Base-by-base conservation (phyloP, 2,329 filamentous ascomycete species). In the Apiospora phragmitis region DNA sequence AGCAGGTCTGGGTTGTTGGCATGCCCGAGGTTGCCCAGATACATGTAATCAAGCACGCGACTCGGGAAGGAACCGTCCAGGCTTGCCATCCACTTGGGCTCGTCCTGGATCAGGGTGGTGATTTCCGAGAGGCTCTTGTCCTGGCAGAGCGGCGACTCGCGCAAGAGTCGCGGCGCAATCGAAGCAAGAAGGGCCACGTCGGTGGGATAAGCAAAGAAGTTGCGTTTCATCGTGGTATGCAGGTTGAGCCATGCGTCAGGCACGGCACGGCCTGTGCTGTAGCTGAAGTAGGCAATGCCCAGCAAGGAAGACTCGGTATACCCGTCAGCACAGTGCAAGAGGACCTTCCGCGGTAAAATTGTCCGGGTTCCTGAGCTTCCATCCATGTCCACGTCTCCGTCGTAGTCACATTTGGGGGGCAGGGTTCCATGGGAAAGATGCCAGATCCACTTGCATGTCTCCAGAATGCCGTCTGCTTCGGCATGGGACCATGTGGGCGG, bases 231-330 rank as follows among this genome's bases (percentile, higher is more conserved):
- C 16, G 90, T 87, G 14, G 91, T 91, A 79, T 99, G 96, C 67
- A 99, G 85, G 71, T 90, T 87, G 12, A 98, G 85, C 95, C 95
- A 98, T 11, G 96, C 95, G 70, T 94, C 90, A 38, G 95, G 92
- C 0, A 95, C 88, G 0, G 95, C 88, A 14, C 90, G 85, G 8
- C 94, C 94, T 72, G 96, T 94, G 69, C 93, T 94, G 81, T 94
- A 99, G 87, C 97, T 97, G 79, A 92, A 94, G 81, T 99, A 99
- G 12, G 95, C 94, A 49, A 99, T 89, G 1, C 90, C 94, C 24
- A 99, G 86, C 80, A 99, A 87, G 1, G 94, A 94, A 1, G 93
- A 95, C 81, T 99, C 96, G 0, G 96, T 99, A 77, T 99, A 99
- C 24, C 96, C 96, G 80, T 99, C 96, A 2, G 92, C 91, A 80